phyloP scores from a whole-genome alignment of 805 yeast species.

The Phaffomyces thermotolerans region DNA sequence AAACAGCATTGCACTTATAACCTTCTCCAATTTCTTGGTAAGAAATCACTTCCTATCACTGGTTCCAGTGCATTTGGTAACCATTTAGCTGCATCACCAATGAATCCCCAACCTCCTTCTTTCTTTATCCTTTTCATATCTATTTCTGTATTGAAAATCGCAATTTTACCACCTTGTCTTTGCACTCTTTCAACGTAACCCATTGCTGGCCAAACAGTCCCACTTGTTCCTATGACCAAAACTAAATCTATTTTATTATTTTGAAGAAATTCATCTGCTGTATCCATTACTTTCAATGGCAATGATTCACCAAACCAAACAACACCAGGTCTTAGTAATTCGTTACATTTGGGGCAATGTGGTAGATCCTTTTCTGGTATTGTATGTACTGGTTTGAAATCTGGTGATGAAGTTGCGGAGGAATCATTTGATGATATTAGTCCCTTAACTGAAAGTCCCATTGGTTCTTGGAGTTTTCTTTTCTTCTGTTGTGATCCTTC shows the following conservation, averaged over 20 bases:
- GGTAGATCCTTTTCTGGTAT: slow-evolving; percentile 54
- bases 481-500: slow-evolving; percentile 8
- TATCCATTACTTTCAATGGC: slow-evolving; percentile 53
- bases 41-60: slow-evolving; percentile 26
- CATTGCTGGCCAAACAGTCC: slow-evolving; percentile 87
- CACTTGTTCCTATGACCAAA: slow-evolving; percentile 79
- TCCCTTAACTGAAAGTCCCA: slow-evolving; percentile 5
- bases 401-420: slow-evolving; percentile 31
- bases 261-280: slow-evolving; percentile 62
- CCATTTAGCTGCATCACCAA: slow-evolving; percentile 72
- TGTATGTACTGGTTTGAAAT: slow-evolving; percentile 39
- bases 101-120: slow-evolving; percentile 56
- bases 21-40: slow-evolving; percentile 22
- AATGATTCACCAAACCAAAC: slow-evolving; percentile 94
- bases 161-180: slow-evolving; percentile 71
- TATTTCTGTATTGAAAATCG: slow-evolving; percentile 71
- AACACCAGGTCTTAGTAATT: slow-evolving; percentile 75
- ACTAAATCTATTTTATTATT: slow-evolving; percentile 57
- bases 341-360: slow-evolving; percentile 67
- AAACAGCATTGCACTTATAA: slow-evolving; percentile 4
- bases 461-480: slow-evolving; percentile 11
- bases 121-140: slow-evolving; percentile 37
- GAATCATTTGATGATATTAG: slow-evolving; percentile 4
- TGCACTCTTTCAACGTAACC: slow-evolving; percentile 77
- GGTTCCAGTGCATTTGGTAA: slow-evolving; percentile 64